A percentile compares a stretch with the other conserved stretches of the same genome.
Conservation (phyloP, 2,329 filamentous ascomycete genomes). For the Colletotrichum sp. region DNA sequence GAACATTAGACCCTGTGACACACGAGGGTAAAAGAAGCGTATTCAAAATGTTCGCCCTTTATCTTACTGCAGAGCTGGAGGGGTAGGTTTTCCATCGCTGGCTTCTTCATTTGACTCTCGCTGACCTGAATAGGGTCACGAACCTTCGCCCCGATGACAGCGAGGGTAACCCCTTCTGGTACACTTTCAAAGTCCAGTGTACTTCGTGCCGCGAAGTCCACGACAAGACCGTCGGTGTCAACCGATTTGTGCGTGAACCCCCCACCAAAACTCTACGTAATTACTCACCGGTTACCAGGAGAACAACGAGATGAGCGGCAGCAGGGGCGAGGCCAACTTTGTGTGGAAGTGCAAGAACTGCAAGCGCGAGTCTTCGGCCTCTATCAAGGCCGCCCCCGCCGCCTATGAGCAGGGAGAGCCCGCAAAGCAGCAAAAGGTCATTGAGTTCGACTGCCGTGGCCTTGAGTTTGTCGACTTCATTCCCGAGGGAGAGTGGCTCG, state of each 20-base stretch:
- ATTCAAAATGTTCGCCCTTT: slow-evolving; percentile 66
- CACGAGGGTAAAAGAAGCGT: neutral
- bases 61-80: slow-evolving; percentile 70
- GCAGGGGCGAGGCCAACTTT: slow-evolving; percentile 95
- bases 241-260: slow-evolving; percentile 76
- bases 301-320: slow-evolving; percentile 87
- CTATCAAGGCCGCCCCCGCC: slow-evolving; percentile 76
- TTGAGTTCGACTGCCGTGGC: slow-evolving; percentile 93
- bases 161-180: slow-evolving; percentile 85
- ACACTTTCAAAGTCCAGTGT: slow-evolving; percentile 97
- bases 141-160: slow-evolving; percentile 87
- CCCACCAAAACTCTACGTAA: accelerated
- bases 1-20: neutral
- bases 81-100: slow-evolving; percentile 55
- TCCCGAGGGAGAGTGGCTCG: slow-evolving; percentile 92
- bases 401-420: slow-evolving; percentile 76
- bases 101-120: neutral
- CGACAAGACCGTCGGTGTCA: slow-evolving; percentile 84
- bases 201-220: slow-evolving; percentile 95
- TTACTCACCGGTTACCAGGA: slow-evolving; percentile 60
- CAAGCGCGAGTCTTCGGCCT: slow-evolving; percentile 90
- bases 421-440: slow-evolving; percentile 76
- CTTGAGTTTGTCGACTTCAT: slow-evolving; percentile 92
- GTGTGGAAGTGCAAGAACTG: slow-evolving; percentile 99
- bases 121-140: slow-evolving; percentile 70